Base-by-base conservation (phyloP, 768 basidiomycete genomes). In the Suillus occidentalis region DNA sequence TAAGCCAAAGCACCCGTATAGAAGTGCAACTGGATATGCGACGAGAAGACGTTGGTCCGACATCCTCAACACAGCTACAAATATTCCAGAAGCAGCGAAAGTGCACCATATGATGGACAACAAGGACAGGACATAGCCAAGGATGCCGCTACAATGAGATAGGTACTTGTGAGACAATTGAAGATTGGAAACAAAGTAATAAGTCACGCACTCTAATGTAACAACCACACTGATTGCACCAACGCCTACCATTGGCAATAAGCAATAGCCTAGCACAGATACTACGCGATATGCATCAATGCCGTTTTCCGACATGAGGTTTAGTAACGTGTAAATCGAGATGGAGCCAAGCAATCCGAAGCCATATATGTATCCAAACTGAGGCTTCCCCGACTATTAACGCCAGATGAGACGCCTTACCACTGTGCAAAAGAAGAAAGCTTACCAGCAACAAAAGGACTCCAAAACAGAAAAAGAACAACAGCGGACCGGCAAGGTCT, bases 341-440 rank as follows among this genome's bases (percentile, higher is more conserved):
- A 87, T 84, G 8, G 91, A 94, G 61, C 97, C 97, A 70, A 99
- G 86, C n/a, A 98, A 85, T 61, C 92, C 97, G 67, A 99, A 93
- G 43, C 97, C 97, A 75, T 99, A 99, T 65, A 99, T 99, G 77
- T 98, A 99, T 58, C 93, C 95, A 77, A 99, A 99, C 75, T 99
- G 97, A 5, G 94, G 92, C 81, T 97, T 98, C 65, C 97, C 97
- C 7, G 97, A 97, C 97, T 99, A 70, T 36, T 0, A 34, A 20
- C 4, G 42, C 42, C 60, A 71, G 1, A 72, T 62, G 59, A n/a
- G 40, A 25, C 8, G 12, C 34, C n/a, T 60, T 43, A 20, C 37
- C 7, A 40, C 13, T 18, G 58, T 18, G 40, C 25, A 14, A 37
- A 28, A 34, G 59, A 37, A 40, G 31, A 47, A 57, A 18, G 87